phyloP scores from a whole-genome alignment of 495 filamentous ascomycete species.

The Talaromyces borbonicus region DNA sequence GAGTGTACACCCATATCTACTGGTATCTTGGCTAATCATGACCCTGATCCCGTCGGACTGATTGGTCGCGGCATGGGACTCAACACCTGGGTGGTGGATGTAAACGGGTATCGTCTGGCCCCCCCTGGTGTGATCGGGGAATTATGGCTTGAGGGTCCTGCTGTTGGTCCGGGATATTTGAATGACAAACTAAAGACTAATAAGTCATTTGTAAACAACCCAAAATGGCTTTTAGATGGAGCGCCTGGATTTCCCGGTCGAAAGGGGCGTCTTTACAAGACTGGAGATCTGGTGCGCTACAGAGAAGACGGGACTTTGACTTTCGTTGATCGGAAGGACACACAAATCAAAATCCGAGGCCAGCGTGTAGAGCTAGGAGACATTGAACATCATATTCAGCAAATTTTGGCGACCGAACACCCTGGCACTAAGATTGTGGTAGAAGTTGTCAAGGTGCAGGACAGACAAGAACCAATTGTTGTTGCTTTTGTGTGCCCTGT shows the following conservation, averaged over 20 bases:
- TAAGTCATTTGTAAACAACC: background rate
- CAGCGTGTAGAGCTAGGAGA: conserved; percentile 47
- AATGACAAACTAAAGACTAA: background rate
- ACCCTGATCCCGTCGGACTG: too few species aligned
- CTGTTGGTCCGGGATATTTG: conserved; percentile 12
- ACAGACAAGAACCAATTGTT: too few species aligned
- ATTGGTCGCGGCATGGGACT: too few species aligned
- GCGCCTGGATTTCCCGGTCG: conserved; percentile 27
- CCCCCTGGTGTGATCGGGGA: conserved; percentile 38
- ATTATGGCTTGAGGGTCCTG: conserved; percentile 23
- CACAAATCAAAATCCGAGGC: conserved; percentile 43
- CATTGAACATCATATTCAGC: conserved; percentile 44
- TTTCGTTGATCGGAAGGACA: conserved; percentile 41
- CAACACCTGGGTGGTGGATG: background rate
- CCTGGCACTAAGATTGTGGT: too few species aligned
- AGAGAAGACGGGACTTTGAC: conserved; percentile 32
- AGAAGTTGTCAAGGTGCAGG: too few species aligned
- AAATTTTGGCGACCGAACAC: too few species aligned
- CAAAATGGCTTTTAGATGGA: conserved; percentile 19
- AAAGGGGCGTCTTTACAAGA: conserved; percentile 38
- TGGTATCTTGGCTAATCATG: background rate
- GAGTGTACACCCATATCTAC: conserved; percentile 24
- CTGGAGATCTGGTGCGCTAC: conserved; percentile 43
- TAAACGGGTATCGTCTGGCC: conserved; percentile 16
- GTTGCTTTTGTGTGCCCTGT: too few species aligned